phyloP scores from a whole-genome alignment of 108 stramenopile species.

The Nannochloropsis gaditana region DNA sequence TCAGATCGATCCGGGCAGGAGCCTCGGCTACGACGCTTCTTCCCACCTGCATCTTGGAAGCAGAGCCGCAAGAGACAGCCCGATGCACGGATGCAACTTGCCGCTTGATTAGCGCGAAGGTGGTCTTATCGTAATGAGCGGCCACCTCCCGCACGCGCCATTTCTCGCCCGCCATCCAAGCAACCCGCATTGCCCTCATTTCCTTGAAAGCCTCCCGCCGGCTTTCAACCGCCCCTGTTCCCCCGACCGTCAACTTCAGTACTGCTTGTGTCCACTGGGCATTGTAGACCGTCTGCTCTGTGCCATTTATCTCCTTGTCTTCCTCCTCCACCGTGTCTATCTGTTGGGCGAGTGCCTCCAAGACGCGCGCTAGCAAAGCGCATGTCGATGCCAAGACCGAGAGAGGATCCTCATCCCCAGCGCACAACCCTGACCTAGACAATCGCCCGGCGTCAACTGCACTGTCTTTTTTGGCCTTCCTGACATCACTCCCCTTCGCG shows the following conservation, averaged over 20 bases:
- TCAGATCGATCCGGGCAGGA: slow-evolving; percentile 45
- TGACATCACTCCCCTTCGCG: too few species aligned
- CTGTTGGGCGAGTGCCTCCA: not conserved
- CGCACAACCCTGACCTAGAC: too few species aligned
- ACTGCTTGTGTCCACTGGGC: slow-evolving; percentile 15
- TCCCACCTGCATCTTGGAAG: slow-evolving; percentile 21
- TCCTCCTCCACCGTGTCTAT: slow-evolving; percentile 2
- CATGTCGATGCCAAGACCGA: not conserved
- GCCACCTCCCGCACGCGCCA: not conserved
- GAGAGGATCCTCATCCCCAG: not conserved
- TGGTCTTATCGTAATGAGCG: not conserved
- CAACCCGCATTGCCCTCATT: not conserved
- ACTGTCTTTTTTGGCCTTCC: too few species aligned
- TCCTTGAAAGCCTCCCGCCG: not conserved
- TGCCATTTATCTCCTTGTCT: too few species aligned
- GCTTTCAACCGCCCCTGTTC: not conserved
- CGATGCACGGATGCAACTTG: not conserved
- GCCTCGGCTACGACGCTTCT: slow-evolving; percentile 36
- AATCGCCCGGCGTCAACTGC: too few species aligned
- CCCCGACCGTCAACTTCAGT: not conserved
- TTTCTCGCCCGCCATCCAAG: not conserved
- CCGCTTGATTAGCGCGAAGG: not conserved
- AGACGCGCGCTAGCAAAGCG: not conserved
- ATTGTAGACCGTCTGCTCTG: not conserved
- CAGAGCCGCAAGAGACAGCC: not conserved